Conservation (phyloP, 1,284 basidiomycete genomes). For the Marasmius tenuissimus region DNA sequence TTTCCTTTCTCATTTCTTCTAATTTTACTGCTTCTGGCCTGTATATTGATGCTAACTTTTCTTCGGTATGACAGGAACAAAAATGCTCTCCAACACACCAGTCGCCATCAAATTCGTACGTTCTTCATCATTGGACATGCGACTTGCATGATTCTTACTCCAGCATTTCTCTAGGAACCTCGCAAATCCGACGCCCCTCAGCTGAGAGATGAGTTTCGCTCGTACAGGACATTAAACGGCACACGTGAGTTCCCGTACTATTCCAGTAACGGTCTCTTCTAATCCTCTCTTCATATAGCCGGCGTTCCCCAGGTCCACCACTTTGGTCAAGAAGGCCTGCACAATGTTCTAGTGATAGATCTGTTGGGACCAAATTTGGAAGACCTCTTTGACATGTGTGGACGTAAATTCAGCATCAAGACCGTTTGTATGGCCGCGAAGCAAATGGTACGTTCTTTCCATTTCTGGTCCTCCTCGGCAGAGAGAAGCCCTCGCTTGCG, state of each 20-base stretch:
- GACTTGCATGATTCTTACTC: conserved; percentile 17
- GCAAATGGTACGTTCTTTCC: conserved; percentile 80
- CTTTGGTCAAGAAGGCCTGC: conserved; percentile 97
- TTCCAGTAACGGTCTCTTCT: conserved; percentile 11
- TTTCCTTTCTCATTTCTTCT: background rate
- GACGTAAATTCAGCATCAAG: conserved; percentile 96
- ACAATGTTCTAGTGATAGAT: conserved; percentile 97
- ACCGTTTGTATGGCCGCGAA: conserved; percentile 98
- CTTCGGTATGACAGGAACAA: conserved; percentile 60
- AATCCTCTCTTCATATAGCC: conserved; percentile 44
- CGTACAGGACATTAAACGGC: conserved; percentile 93
- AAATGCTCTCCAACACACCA: conserved; percentile 85
- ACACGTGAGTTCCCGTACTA: conserved; percentile 66
- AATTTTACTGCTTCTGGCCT: background rate
- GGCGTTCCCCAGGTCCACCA: conserved; percentile 98
- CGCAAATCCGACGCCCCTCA: conserved; percentile 98
- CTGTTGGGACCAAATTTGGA: conserved; percentile 95
- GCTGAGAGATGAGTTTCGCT: conserved; percentile 95
- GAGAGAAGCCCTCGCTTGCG: background rate
- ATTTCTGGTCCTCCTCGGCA: conserved; percentile 3
- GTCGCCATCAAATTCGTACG: conserved; percentile 98
- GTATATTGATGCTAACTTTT: background rate
- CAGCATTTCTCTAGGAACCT: conserved; percentile 71
- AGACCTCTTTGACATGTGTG: conserved; percentile 98
- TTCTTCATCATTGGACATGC: conserved; percentile 21